A percentile compares a stretch with the other conserved stretches of the same genome.
Conservation (phyloP, 495 filamentous ascomycete genomes). For the Trichoderma orchidacearum region DNA sequence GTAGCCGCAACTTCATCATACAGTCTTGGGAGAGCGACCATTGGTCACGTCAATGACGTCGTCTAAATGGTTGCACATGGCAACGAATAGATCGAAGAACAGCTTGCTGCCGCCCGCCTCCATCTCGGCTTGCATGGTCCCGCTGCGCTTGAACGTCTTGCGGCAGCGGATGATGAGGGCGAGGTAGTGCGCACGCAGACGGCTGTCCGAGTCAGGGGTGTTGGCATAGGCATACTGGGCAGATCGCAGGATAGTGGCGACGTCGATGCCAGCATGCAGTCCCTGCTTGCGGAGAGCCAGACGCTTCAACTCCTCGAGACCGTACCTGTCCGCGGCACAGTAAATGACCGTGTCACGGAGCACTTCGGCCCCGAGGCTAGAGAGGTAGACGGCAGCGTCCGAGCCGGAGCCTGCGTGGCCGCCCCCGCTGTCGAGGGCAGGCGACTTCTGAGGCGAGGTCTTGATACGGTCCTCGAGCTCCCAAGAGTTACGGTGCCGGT, state of each 20-base stretch:
- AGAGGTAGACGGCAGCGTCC: slow-evolving; percentile 58
- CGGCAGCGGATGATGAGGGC: slow-evolving; percentile 87
- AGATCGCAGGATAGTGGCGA: slow-evolving; percentile 75
- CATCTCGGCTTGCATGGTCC: slow-evolving; percentile 97
- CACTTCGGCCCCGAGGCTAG: slow-evolving; percentile 53
- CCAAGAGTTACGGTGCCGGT: slow-evolving; percentile 53
- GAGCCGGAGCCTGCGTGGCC: slow-evolving; percentile 34
- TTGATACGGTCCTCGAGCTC: slow-evolving; percentile 49
- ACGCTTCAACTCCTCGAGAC: slow-evolving; percentile 73
- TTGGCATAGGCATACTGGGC: slow-evolving; percentile 89
- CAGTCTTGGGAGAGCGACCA: slow-evolving; percentile 33
- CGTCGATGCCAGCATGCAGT: slow-evolving; percentile 70
- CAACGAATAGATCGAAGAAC: slow-evolving; percentile 95
- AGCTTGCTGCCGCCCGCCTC: slow-evolving; percentile 62
- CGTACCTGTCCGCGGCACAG: slow-evolving; percentile 77
- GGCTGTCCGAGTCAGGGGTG: slow-evolving; percentile 80
- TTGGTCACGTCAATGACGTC: slow-evolving; percentile 60
- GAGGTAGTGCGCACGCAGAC: slow-evolving; percentile 86
- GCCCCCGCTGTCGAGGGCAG: slow-evolving; percentile 27
- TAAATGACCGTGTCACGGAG: slow-evolving; percentile 86
- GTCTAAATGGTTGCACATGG: slow-evolving; percentile 94
- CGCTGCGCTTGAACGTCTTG: slow-evolving; percentile 89
- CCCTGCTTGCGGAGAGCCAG: slow-evolving; percentile 88
- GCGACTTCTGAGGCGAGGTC: slow-evolving; percentile 11
- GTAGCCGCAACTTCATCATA: slow-evolving; percentile 20